Evolutionary conservation across 805 yeast species (phyloP), one percentile per base, ranked within the genome.

Genomic region (Candida sanyiensis): DNA sequence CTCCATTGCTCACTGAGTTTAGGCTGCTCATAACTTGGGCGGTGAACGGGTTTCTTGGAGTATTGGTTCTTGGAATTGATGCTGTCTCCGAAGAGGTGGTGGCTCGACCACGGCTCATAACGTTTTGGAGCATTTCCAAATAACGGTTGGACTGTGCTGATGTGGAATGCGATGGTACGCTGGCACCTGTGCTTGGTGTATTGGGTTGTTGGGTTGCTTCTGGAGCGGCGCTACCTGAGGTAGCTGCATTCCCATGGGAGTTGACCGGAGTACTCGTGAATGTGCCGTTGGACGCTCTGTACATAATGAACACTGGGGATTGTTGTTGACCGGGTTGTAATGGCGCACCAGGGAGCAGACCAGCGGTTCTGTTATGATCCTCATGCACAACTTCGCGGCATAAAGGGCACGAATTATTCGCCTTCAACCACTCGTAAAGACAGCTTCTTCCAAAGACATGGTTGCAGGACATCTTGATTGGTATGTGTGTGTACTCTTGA

Each of bases 361-460:
- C 7, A 29, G 23, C 4, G 7, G 33, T 20, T 19, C 33, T 29
- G 15, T 7, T 13, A 26, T 35, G 43, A 9, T 47, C 51, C 12
- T 43, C 35, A 21, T 56, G 50, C 7, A 51, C 50, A 16, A 70
- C 64, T 13, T 66, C 66, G 42, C 97, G 76, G 57, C 98, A 90
- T 33, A 90, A 61, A 0, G 98, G 98, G 57, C 97, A 89, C 2
- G 86, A 75, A 22, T 75, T 72, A 50, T 83, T 79, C 18, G 73
- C 63, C 44, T 71, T 73, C 36, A 90, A 72, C 98, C 98, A 90
- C 50, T 82, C 85, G 42, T 69, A 73, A 18, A 88, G 65, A 64
- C 98, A 90, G n/a, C 75, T 72, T 45, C 79, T 71, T 6, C 98
- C 97, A 66, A 93, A 90, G 0, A 78, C 56, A 55, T 90, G 98